phyloP scores from a whole-genome alignment of 2,329 filamentous ascomycete genomes.

The Ascochyta lentis region DNA sequence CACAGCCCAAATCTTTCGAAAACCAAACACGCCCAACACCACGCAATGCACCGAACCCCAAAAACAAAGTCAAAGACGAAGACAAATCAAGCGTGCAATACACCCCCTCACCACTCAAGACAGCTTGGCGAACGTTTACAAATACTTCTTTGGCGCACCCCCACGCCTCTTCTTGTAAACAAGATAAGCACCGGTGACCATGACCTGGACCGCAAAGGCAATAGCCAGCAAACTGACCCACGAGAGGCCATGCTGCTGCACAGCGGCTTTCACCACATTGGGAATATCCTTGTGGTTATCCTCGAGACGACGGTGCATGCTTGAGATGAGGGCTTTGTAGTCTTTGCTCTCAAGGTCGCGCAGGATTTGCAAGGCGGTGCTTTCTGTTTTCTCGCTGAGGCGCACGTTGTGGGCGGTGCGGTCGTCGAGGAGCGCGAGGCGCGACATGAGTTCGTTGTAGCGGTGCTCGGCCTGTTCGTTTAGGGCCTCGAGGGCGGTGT shows the following conservation, averaged over 20 bases:
- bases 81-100: background rate
- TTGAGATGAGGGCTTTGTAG: conserved; percentile 59
- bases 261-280: conserved; percentile 51
- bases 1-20: too few species aligned
- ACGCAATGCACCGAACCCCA: background rate
- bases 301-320: conserved; percentile 62
- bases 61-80: too few species aligned
- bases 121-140: conserved; percentile 55
- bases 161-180: conserved; percentile 80
- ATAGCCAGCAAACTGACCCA: conserved; percentile 71
- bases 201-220: conserved; percentile 75
- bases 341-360: conserved; percentile 64
- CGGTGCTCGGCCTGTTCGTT: conserved; percentile 62
- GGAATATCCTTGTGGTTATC: conserved; percentile 62
- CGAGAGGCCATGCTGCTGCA: conserved; percentile 61
- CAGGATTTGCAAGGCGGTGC: conserved; percentile 57
- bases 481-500: conserved; percentile 62
- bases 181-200: conserved; percentile 73
- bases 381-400: conserved; percentile 62
- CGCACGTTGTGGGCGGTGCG: conserved; percentile 50
- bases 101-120: background rate
- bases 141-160: conserved; percentile 87
- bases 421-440: conserved; percentile 41
- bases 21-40: background rate
- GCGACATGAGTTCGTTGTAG: conserved; percentile 59